Conservation (phyloP, 2,329 filamentous ascomycete species). For the Coniochaeta sp. region DNA sequence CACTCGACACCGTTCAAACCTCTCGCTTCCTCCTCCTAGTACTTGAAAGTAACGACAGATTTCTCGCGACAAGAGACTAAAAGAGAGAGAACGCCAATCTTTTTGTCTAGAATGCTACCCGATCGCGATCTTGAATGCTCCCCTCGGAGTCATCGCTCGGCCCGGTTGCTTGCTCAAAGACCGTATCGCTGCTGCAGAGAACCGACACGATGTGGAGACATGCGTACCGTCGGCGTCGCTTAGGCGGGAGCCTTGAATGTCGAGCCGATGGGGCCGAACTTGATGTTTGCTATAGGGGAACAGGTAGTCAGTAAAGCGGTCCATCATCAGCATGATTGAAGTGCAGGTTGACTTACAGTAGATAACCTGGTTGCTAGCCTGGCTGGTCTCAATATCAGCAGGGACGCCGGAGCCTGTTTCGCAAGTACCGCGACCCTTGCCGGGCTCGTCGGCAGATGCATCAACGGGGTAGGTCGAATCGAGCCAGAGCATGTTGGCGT, state of each 20-base stretch:
- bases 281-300: constrained; percentile 20
- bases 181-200: background rate
- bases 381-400: constrained; percentile 25
- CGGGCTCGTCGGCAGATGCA: constrained; percentile 24
- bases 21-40: background rate
- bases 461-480: constrained; percentile 47
- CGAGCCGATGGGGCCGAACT: constrained; percentile 23
- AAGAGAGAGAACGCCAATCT: background rate
- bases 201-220: background rate
- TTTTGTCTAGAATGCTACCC: background rate
- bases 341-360: constrained; percentile 19
- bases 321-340: background rate
- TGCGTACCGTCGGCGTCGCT: background rate
- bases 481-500: constrained; percentile 56
- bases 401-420: constrained; percentile 31
- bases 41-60: background rate
- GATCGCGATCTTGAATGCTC: background rate
- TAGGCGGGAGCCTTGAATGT: constrained; percentile 13
- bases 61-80: too few relatives aligned
- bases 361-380: constrained; percentile 28
- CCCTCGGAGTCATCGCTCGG: background rate
- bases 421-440: constrained; percentile 37
- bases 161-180: background rate
- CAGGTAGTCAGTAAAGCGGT: background rate
- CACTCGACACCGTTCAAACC: too few relatives aligned